phyloP scores from a whole-genome alignment of 192 early-diverging fungal species.

The Dissophora ornata region DNA sequence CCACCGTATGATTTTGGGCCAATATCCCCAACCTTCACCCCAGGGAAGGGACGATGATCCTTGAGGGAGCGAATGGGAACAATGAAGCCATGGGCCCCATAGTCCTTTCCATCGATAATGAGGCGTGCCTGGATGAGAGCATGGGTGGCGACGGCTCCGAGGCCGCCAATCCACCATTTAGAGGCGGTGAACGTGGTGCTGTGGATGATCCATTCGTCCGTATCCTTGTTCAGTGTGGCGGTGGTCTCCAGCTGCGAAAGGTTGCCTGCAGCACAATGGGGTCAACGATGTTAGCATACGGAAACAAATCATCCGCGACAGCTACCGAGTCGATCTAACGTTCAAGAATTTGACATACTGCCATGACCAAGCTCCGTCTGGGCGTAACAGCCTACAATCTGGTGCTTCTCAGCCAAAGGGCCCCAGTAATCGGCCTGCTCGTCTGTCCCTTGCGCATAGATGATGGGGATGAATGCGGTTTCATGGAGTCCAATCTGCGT shows the following conservation, averaged over 20 bases:
- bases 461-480: conserved; percentile 79
- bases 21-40: conserved; percentile 83
- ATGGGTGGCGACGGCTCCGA: conserved; percentile 76
- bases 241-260: conserved; percentile 83
- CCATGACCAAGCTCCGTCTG: conserved; percentile 81
- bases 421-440: conserved; percentile 82
- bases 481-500: conserved; percentile 30
- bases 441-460: conserved; percentile 73
- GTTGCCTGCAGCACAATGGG: conserved; percentile 56
- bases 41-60: conserved; percentile 75
- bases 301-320: no score
- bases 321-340: no score
- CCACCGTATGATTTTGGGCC: conserved; percentile 78
- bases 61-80: conserved; percentile 79
- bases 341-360: conserved; percentile 21
- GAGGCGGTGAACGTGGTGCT: conserved; percentile 68
- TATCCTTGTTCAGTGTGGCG: conserved; percentile 75
- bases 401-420: conserved; percentile 70
- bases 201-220: conserved; percentile 86
- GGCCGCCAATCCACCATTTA: conserved; percentile 85
- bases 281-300: not conserved
- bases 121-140: conserved; percentile 86
- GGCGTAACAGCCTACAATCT: conserved; percentile 87
- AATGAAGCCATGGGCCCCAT: conserved; percentile 81
- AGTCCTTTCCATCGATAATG: conserved; percentile 72